Evolutionary conservation across 305 asterid genomes (phyloP).

Genomic region (Solanum hybrid): DNA sequence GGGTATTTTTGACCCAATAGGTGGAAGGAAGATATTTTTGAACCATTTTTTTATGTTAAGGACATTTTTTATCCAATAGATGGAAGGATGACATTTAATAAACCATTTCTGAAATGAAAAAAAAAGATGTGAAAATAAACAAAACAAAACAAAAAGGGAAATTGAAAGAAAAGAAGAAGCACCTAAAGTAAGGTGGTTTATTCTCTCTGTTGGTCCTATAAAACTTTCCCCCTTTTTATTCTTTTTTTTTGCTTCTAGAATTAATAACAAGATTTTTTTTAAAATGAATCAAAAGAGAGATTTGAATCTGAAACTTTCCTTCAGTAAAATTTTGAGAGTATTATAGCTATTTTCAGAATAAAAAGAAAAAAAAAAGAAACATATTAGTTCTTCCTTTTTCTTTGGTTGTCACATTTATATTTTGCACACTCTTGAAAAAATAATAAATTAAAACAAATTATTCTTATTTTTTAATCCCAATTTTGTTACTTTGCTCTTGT

Average conservation of each 20-base stretch:
- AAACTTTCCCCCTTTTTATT: too few species aligned
- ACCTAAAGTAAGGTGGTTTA: background rate
- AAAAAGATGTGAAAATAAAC: background rate
- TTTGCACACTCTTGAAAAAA: background rate
- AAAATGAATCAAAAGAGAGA: background rate
- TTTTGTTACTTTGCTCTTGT: background rate
- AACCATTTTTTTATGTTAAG: too few species aligned
- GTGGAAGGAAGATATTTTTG: too few species aligned
- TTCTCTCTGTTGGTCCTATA: too few species aligned
- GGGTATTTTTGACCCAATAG: too few species aligned
- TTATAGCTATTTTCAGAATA: too few species aligned
- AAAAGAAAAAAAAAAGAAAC: background rate
- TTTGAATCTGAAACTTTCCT: background rate
- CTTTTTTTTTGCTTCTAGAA: background rate
- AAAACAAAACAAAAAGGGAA: background rate
- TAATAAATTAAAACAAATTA: background rate
- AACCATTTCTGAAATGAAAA: background rate
- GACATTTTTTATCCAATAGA: too few species aligned
- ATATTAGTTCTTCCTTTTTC: background rate
- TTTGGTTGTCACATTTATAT: background rate
- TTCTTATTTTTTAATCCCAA: background rate
- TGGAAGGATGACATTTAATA: too few species aligned
- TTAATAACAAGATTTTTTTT: background rate
- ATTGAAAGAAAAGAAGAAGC: background rate
- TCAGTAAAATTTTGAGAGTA: too few species aligned